Conservation (phyloP, 768 basidiomycete genomes). For the Sporobolomyces phaffii region DNA sequence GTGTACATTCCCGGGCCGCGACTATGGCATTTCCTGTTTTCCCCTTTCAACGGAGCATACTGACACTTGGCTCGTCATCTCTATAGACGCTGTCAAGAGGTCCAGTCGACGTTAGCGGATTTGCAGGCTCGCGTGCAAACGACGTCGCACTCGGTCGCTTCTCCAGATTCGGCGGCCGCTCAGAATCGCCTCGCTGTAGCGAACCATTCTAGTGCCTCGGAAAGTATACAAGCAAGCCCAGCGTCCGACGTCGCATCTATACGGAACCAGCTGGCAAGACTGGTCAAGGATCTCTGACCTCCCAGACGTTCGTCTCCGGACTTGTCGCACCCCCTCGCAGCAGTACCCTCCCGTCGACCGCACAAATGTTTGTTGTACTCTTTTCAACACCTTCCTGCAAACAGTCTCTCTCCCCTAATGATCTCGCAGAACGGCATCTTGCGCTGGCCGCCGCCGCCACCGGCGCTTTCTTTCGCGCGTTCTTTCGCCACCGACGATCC, state of each 20-base stretch:
- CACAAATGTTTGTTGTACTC: background rate
- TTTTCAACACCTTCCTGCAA: background rate
- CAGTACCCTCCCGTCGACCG: background rate
- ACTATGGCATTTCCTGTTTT: background rate
- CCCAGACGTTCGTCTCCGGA: background rate
- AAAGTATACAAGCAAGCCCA: too few relatives aligned
- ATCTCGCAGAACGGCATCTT: too few relatives aligned
- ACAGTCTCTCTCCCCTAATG: too few relatives aligned
- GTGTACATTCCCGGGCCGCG: background rate
- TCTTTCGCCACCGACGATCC: too few relatives aligned
- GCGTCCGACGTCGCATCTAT: background rate
- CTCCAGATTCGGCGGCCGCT: background rate
- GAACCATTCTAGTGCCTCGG: too few relatives aligned
- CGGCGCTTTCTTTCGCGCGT: too few relatives aligned
- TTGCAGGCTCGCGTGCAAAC: background rate
- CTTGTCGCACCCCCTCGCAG: too few relatives aligned
- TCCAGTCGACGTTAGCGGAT: background rate
- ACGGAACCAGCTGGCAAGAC: background rate
- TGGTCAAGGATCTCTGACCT: background rate
- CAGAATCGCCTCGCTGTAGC: background rate
- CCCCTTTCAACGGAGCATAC: too few relatives aligned
- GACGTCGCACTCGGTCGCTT: background rate
- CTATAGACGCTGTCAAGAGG: background rate
- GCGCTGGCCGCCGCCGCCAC: too few relatives aligned
- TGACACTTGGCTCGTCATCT: too few relatives aligned